Percentiles rank a stretch among this genome's conserved stretches.
phyloP scores from a whole-genome alignment of 345 rosid genomes.

The Euphorbia peplus region DNA sequence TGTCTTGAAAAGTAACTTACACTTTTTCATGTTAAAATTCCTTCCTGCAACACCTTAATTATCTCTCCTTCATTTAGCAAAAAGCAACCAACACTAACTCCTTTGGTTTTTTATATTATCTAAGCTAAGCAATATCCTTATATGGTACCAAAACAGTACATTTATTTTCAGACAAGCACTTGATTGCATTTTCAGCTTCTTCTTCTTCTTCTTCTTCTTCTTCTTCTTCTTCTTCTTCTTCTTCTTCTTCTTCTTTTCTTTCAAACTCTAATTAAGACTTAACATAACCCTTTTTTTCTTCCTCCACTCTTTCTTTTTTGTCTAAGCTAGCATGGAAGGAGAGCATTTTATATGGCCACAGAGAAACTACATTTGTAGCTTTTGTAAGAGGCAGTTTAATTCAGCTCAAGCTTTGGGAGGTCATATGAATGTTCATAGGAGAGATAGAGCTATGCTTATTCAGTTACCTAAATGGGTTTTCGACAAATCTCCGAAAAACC shows the following conservation, averaged over 20 bases:
- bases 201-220: not conserved
- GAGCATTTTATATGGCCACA: conserved; percentile 40
- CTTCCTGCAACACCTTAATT: conserved; percentile 3
- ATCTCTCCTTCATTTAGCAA: conserved; percentile 25
- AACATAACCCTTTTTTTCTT: not conserved
- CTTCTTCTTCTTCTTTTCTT: not conserved
- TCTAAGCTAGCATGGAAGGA: conserved; percentile 21
- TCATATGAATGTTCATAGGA: conserved; percentile 75
- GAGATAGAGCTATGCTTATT: conserved; percentile 59
- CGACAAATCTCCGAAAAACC: conserved; percentile 33
- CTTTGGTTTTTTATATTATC: conserved; percentile 21
- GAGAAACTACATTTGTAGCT: conserved; percentile 52
- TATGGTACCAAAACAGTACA: conserved; percentile 27
- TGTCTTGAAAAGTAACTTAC: conserved; percentile 20
- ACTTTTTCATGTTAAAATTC: conserved; percentile 13
- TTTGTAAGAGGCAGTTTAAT: conserved; percentile 52
- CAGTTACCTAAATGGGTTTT: conserved; percentile 48
- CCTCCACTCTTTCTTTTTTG: not conserved
- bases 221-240: conserved; percentile 12
- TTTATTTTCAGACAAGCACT: conserved; percentile 23
- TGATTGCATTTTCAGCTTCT: conserved; percentile 13
- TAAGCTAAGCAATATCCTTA: conserved; percentile 24
- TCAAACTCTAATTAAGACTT: not conserved
- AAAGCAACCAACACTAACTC: conserved; percentile 24
- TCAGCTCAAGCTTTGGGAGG: conserved; percentile 79